These are phyloP conservation scores for Leucosporidium scottii DNA, from an alignment of 768 basidiomycete genomes.

Conservation along the genomic window DNA sequence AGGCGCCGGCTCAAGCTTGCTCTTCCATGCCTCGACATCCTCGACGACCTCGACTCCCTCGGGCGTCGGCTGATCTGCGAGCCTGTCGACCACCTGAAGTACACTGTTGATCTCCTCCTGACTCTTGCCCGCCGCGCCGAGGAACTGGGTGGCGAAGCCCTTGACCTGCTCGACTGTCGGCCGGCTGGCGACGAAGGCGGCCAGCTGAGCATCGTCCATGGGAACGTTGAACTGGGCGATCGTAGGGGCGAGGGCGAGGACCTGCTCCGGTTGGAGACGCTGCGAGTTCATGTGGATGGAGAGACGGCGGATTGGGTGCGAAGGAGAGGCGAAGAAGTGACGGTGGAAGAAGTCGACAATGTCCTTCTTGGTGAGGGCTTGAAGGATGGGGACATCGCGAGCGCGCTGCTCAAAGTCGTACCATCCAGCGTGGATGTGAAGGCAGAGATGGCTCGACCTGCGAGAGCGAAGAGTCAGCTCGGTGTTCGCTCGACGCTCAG, in stretches of 20 bases:
- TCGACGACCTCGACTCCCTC: conserved; percentile 17
- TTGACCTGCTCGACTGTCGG: conserved; percentile 58
- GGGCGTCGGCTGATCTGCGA: conserved; percentile 54
- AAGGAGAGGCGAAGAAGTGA: conserved; percentile 62
- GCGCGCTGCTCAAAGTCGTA: conserved; percentile 79
- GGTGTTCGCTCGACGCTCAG: too few relatives aligned
- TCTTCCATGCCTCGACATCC: conserved; percentile 18
- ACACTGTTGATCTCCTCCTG: conserved; percentile 49
- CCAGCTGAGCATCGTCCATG: conserved; percentile 40
- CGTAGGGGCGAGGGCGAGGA: conserved; percentile 55
- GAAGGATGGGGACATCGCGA: conserved; percentile 65
- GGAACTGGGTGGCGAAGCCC: conserved; percentile 55
- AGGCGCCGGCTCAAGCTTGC: conserved; percentile 13
- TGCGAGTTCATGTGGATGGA: conserved; percentile 58
- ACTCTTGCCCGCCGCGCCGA: conserved; percentile 37
- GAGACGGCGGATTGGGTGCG: conserved; percentile 67
- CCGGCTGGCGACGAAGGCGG: conserved; percentile 49
- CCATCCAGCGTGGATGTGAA: conserved; percentile 67
- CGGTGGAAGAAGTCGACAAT: conserved; percentile 62
- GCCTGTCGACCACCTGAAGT: conserved; percentile 52
- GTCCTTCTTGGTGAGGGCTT: conserved; percentile 64
- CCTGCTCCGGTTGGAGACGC: conserved; percentile 55
- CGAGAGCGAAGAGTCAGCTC: background rate
- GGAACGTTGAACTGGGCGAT: conserved; percentile 52
- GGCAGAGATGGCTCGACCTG: conserved; percentile 54